Percentiles rank a stretch among this genome's conserved stretches.
These are phyloP conservation scores for Macrolepiota albuminosa DNA, from an alignment of 768 basidiomycete species.

Conservation along the genomic window DNA sequence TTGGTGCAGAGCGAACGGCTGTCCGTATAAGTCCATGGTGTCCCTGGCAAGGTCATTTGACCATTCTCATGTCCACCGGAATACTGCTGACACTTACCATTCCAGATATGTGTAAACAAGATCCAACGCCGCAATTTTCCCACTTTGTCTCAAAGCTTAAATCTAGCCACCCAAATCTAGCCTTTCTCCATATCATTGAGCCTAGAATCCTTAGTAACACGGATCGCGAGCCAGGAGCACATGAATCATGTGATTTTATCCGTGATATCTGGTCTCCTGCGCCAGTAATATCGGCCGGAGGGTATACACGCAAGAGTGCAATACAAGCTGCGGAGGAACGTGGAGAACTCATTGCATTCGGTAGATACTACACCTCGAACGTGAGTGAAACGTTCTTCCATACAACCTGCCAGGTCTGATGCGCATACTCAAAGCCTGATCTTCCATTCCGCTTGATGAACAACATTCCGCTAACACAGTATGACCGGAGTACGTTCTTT, in stretches of 20 bases:
- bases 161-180: constrained; percentile 34
- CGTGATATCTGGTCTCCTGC: constrained; percentile 40
- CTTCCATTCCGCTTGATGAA: constrained; percentile 4
- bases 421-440: constrained; percentile 2
- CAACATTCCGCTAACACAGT: constrained; percentile 22
- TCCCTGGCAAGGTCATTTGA: constrained; percentile 18
- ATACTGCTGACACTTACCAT: constrained; percentile 21
- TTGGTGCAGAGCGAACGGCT: constrained; percentile 51
- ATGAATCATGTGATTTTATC: constrained; percentile 38
- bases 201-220: constrained; percentile 22
- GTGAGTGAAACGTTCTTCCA: constrained; percentile 15
- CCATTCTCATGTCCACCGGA: background rate
- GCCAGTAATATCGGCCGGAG: constrained; percentile 38
- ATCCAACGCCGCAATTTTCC: constrained; percentile 51
- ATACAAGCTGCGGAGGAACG: constrained; percentile 28
- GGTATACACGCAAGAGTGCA: constrained; percentile 37
- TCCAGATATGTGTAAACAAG: constrained; percentile 46
- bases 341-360: constrained; percentile 26
- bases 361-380: constrained; percentile 27
- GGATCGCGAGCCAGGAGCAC: constrained; percentile 7
- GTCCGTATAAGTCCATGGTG: constrained; percentile 59
- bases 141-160: constrained; percentile 41
- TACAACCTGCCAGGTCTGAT: background rate
- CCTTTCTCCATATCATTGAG: constrained; percentile 51
- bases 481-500: constrained; percentile 37